phyloP scores from a whole-genome alignment of 306 rosid genomes.

The Lagenaria siceraria region DNA sequence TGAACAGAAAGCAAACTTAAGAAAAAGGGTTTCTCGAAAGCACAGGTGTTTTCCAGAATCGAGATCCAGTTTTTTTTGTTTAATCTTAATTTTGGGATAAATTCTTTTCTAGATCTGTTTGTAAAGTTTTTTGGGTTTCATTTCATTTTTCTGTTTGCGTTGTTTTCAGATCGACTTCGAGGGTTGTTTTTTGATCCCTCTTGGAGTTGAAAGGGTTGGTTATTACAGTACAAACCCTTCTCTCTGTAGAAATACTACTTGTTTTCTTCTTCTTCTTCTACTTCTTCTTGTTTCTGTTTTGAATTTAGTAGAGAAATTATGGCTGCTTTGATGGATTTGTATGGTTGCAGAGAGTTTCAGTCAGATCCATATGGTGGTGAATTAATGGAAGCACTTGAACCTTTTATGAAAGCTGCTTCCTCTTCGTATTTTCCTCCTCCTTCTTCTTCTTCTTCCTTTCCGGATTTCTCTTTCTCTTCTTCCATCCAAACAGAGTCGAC shows the following conservation, averaged over 20 bases:
- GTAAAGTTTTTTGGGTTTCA: background rate
- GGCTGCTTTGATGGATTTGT: conserved; percentile 73
- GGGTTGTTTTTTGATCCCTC: conserved; percentile 78
- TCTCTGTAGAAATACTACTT: conserved; percentile 11
- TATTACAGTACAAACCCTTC: conserved; percentile 47
- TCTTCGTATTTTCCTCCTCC: conserved; percentile 15
- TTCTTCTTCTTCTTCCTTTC: conserved; percentile 9
- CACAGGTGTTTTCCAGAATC: conserved; percentile 98
- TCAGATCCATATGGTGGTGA: conserved; percentile 68
- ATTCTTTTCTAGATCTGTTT: background rate
- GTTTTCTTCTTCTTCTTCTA: background rate
- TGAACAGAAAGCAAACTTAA: conserved; percentile 51
- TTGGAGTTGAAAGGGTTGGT: conserved; percentile 44
- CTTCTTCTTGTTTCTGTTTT: background rate
- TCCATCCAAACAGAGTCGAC: conserved; percentile 10
- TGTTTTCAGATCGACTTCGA: conserved; percentile 19
- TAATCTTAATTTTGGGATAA: background rate
- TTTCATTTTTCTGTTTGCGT: background rate
- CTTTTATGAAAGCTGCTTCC: conserved; percentile 89
- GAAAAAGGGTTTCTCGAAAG: conserved; percentile 42
- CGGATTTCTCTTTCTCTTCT: conserved; percentile 13
- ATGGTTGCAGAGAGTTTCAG: conserved; percentile 31
- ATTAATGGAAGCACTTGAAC: conserved; percentile 93
- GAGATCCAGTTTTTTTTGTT: conserved; percentile 59
- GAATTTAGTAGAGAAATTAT: conserved; percentile 13